Conservation (phyloP, 352 stramenopile genomes). For the Phytophthora pseudosyringae region DNA sequence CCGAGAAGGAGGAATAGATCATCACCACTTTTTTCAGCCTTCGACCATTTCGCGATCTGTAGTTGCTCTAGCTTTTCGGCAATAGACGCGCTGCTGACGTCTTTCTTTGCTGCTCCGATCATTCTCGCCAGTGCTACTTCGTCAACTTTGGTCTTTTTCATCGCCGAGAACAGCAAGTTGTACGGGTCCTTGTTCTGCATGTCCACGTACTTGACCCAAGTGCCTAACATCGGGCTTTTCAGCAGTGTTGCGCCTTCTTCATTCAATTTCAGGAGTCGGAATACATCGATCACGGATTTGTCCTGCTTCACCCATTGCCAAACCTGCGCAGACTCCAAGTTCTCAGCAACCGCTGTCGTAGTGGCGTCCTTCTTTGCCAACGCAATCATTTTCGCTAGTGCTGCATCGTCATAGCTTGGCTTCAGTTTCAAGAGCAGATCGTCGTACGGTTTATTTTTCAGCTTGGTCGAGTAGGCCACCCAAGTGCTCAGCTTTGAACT, state of each 20-base stretch:
- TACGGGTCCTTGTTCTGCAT: constrained; percentile 2
- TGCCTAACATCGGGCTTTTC: constrained; percentile 3
- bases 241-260: constrained; percentile 1
- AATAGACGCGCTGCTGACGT: neutral
- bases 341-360: neutral
- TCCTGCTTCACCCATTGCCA: neutral
- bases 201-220: constrained; percentile 6
- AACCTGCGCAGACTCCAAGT: neutral
- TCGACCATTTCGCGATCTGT: neutral
- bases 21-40: no score
- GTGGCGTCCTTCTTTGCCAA: neutral
- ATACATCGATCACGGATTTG: neutral
- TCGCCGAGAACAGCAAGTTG: neutral
- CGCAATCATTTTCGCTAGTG: constrained; percentile 6
- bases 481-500: neutral
- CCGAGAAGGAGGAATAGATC: no score
- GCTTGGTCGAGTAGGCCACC: neutral
- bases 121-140: neutral
- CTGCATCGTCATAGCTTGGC: neutral
- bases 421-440: constrained; percentile 3
- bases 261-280: constrained; percentile 12
- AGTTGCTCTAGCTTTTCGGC: constrained; percentile 6
- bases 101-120: constrained; percentile 2
- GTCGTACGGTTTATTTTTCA: constrained; percentile 5
- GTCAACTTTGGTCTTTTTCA: neutral